Base-by-base conservation (phyloP, 2,329 filamentous ascomycete species). In the Botrytis hyacinthi region DNA sequence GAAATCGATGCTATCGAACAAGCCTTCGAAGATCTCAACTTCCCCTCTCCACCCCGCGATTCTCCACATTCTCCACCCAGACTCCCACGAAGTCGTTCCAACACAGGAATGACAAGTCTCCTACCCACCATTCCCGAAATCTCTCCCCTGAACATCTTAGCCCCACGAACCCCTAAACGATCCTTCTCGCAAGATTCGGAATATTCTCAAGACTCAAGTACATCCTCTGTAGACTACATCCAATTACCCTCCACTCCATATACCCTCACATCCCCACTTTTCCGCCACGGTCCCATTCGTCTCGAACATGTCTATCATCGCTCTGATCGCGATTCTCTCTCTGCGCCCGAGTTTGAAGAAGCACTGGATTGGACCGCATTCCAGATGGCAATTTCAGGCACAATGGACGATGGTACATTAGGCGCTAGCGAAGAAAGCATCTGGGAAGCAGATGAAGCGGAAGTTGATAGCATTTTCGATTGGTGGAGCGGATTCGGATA, bases 361-460 rank as follows among this genome's bases (percentile, higher is more conserved):
- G 85, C 83, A 14, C 80, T 90, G 5, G 88, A 91, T 82, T 90
- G 88, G 88, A 89, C 86, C 9, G 88, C 88, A 5, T 91, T 90
- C 78, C 89, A 91, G 80, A 89, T 90, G 85, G 88, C 89, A 26
- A 89, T 90, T 68, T 81, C 87, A 0, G 88, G 88, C 60, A 87
- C 87, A 8, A 86, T 86, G 3, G 87, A 86, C 44, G 87, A 88
- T 76, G 83, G 87, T 6, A 68, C 70, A 4, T 40, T 63, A 10
- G 73, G 76, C 54, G 35, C 70, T 1, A 54, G 67, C 54, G 69
- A 72, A 32, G 74, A 78, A 57, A 72, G 48, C 16, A 70, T 76
- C 10, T 73, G 66, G 68, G 75, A 77, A 61, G 68, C 54, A 14
- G 75, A 77, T 48, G 76, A 78, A 62, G 69, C 70, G 5, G 76